Base-by-base conservation (phyloP, 768 basidiomycete genomes). In the Russula ochroleuca region DNA sequence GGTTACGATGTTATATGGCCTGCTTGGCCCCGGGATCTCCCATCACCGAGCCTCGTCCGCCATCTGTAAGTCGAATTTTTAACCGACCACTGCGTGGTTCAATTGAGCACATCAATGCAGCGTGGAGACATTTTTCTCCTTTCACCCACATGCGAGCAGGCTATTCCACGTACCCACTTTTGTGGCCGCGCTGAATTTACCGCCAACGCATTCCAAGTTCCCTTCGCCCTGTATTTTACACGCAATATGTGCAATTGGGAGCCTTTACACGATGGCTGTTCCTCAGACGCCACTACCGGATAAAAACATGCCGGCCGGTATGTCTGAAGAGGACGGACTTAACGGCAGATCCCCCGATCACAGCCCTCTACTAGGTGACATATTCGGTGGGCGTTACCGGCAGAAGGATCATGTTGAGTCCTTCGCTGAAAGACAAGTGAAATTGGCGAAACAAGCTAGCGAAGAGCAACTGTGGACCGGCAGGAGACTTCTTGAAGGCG, bases 201-300 rank as follows among this genome's bases (percentile, higher is more conserved):
- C 88, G 0, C 86, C 87, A 0, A 80, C 77, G 25, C 87, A 91
- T 67, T 81, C 84, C 5, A 83, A 85, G 61, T 95, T 92, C 69
- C 93, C 93, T 9, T 79, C 81, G 37, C 71, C 81, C 7, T 80
- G 86, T 10, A 74, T 93, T 45, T 80, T 95, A 0, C 92, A 95
- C 70, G 90, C 90, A n/a, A 89, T 95, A 55, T 92, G 91, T 73
- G 92, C 90, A 2, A 78, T 87, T 40, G 86, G 88, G 17, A 86
- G 89, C 62, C 75, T 87, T 23, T 92, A 91, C 67, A 91, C 88
- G 1, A 84, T 85, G 17, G 85, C 83, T 3, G 83, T 87, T 3
- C 76, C 81, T 13, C 83, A 81, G 5, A 80, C 83, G 23, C 82
- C 85, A 2, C 73, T 79, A 37, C 80, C 81, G 23, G 54, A 66